Evolutionary conservation across 2,329 filamentous ascomycete species (phyloP).

Genomic region (Hortaea sp.): DNA sequence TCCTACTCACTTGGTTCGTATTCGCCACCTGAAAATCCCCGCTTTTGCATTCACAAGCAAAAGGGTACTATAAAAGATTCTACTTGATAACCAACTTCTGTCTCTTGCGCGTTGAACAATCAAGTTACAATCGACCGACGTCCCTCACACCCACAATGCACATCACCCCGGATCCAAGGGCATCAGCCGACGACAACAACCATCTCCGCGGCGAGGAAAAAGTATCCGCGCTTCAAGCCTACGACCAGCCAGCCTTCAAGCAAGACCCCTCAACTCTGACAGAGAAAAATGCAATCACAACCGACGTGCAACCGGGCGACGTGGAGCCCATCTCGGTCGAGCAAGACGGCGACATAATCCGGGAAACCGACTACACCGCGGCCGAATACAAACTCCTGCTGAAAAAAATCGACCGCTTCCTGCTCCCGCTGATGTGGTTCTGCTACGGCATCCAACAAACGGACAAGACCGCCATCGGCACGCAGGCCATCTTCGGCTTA

Average conservation of each 20-base stretch:
- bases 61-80: background rate
- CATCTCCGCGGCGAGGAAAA: constrained; percentile 1
- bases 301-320: background rate
- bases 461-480: constrained; percentile 32
- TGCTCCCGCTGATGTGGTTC: constrained; percentile 39
- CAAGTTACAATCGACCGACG: background rate
- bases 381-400: constrained; percentile 18
- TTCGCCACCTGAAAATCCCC: background rate
- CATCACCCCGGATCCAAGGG: background rate
- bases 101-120: background rate
- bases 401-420: constrained; percentile 35
- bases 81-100: background rate
- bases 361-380: constrained; percentile 17
- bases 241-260: constrained; percentile 3
- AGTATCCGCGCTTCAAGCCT: background rate
- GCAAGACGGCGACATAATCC: constrained; percentile 10
- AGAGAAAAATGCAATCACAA: background rate
- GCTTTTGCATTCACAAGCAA: background rate
- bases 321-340: constrained; percentile 1
- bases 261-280: background rate
- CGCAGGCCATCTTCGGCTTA: constrained; percentile 39
- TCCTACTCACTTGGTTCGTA: background rate
- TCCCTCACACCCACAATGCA: background rate
- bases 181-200: background rate
- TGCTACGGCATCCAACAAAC: constrained; percentile 42